These are phyloP conservation scores for Boletus sp. DNA, from an alignment of 768 basidiomycete species.

Conservation along the genomic window DNA sequence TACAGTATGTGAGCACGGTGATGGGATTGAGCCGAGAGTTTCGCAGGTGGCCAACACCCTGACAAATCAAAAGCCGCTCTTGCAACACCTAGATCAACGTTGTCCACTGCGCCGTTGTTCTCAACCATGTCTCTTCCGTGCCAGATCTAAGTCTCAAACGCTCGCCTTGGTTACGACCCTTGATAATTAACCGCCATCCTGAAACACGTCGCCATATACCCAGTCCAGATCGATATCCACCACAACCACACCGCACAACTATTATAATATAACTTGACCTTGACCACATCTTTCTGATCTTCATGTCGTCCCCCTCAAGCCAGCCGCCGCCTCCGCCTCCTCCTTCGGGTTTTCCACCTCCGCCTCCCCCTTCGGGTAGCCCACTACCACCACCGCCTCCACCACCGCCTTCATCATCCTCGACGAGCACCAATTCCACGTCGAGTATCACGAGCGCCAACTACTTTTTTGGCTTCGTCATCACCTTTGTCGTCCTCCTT, in stretches of 20 bases:
- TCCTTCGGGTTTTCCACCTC: neutral
- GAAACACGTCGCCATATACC: slow-evolving; percentile 15
- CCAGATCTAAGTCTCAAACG: neutral
- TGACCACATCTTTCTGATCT: neutral
- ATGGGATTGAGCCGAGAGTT: too few species aligned
- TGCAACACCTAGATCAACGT: neutral
- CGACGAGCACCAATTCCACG: neutral
- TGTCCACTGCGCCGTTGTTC: neutral
- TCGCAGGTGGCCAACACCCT: too few species aligned
- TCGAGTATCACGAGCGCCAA: slow-evolving; percentile 19
- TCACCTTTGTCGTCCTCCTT: slow-evolving; percentile 36
- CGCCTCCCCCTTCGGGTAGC: neutral
- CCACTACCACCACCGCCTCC: neutral
- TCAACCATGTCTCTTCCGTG: neutral
- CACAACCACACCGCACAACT: too few species aligned
- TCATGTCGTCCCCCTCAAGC: slow-evolving; percentile 11
- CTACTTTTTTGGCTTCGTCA: slow-evolving; percentile 35
- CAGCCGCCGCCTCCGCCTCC: neutral
- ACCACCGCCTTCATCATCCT: neutral
- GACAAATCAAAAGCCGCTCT: neutral
- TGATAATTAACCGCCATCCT: slow-evolving; percentile 1
- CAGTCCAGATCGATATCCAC: slow-evolving; percentile 13
- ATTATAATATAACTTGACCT: too few species aligned
- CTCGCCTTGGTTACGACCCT: slow-evolving; percentile 12
- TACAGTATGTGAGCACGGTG: too few species aligned